A percentile compares a stretch with the other conserved stretches of the same genome.
Evolutionary conservation across 108 stramenopile genomes (phyloP).

Genomic region (Cylindrotheca fusiformis): DNA sequence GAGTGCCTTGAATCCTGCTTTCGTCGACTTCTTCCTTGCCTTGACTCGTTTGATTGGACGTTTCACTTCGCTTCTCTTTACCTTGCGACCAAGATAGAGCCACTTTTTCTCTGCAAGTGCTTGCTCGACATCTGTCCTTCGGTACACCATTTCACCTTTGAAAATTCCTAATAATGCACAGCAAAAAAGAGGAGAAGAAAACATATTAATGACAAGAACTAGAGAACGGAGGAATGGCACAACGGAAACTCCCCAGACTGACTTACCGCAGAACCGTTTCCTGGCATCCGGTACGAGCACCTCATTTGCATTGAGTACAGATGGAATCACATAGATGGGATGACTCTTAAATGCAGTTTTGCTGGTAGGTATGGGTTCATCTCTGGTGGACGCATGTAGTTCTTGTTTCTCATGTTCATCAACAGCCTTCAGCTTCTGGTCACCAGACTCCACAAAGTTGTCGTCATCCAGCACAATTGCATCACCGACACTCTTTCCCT

Average conservation of each 20-base stretch:
- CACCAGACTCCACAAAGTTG: slow-evolving; percentile 7
- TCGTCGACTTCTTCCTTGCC: slow-evolving; percentile 53
- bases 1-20: slow-evolving; percentile 55
- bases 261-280: slow-evolving; percentile 63
- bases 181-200: too few species aligned
- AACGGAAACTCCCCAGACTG: too few species aligned
- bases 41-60: slow-evolving; percentile 67
- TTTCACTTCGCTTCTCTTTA: slow-evolving; percentile 51
- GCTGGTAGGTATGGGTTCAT: slow-evolving; percentile 79
- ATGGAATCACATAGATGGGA: slow-evolving; percentile 70
- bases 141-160: slow-evolving; percentile 80
- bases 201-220: too few species aligned
- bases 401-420: slow-evolving; percentile 54
- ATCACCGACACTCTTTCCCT: slow-evolving; percentile 34
- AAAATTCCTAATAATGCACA: too few species aligned
- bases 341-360: slow-evolving; percentile 74
- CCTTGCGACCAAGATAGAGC: slow-evolving; percentile 79
- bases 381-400: slow-evolving; percentile 25
- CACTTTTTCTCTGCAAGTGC: slow-evolving; percentile 66
- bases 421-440: background rate
- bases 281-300: slow-evolving; percentile 77
- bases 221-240: too few species aligned
- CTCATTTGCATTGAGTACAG: slow-evolving; percentile 60
- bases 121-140: slow-evolving; percentile 66
- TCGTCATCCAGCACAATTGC: slow-evolving; percentile 44